phyloP scores from a whole-genome alignment of 2,329 filamentous ascomycete genomes.

The Cryphonectria parasitica region DNA sequence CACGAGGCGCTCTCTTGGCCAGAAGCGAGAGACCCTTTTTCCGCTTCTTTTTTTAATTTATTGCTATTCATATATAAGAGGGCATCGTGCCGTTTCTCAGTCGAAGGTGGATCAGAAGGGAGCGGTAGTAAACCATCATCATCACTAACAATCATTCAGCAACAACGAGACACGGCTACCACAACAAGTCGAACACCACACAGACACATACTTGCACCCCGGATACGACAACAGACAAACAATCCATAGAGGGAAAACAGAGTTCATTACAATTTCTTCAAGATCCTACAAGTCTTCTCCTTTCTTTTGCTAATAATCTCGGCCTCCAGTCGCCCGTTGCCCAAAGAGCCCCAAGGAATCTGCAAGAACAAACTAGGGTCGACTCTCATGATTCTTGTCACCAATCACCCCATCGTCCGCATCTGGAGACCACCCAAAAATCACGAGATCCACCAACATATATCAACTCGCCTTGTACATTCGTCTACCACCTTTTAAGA shows the following conservation, averaged over 20 bases:
- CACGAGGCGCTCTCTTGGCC: background rate
- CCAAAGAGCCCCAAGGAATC: slow-evolving; percentile 2
- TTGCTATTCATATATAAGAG: background rate
- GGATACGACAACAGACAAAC: background rate
- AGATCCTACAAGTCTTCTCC: too few species aligned
- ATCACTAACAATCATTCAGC: background rate
- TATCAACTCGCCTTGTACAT: slow-evolving; percentile 21
- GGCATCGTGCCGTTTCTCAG: background rate
- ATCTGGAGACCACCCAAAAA: slow-evolving; percentile 5
- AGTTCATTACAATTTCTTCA: background rate
- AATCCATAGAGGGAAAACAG: background rate
- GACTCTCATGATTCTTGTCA: slow-evolving; percentile 20
- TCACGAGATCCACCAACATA: slow-evolving; percentile 26
- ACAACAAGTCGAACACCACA: background rate
- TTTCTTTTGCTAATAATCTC: slow-evolving; percentile 3
- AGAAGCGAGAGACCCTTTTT: background rate
- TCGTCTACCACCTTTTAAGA: background rate
- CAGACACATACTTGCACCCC: too few species aligned
- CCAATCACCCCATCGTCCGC: slow-evolving; percentile 23
- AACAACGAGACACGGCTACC: background rate
- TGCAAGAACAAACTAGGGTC: slow-evolving; percentile 13
- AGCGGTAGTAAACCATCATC: background rate
- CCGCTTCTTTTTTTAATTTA: background rate
- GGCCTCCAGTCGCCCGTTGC: slow-evolving; percentile 6
- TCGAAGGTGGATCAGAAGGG: background rate